These are phyloP conservation scores for Globisporangium recalcitrans DNA, from an alignment of 352 stramenopile genomes.

Conservation along the genomic window DNA sequence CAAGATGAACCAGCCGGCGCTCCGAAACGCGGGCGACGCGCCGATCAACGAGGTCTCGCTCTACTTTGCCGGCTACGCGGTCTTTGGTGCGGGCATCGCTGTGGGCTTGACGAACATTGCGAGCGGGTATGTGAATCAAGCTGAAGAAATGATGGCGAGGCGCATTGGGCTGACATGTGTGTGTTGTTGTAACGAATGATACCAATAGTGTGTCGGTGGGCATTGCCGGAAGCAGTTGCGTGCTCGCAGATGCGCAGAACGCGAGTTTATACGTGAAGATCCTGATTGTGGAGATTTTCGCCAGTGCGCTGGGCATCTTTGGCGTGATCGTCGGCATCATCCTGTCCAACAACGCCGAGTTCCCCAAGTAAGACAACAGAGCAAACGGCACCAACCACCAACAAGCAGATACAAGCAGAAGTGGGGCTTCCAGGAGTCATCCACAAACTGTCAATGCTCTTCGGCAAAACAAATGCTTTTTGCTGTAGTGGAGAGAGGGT, in stretches of 20 bases:
- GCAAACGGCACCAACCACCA: no score
- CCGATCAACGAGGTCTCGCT: slow-evolving; percentile 70
- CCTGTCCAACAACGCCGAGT: slow-evolving; percentile 95
- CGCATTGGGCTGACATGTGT: neutral
- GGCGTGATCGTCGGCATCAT: slow-evolving; percentile 99
- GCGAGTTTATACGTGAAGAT: slow-evolving; percentile 98
- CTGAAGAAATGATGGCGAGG: no score
- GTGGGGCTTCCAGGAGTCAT: neutral
- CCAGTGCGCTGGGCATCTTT: slow-evolving; percentile 98
- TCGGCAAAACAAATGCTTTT: neutral
- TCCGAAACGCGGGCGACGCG: slow-evolving; percentile 54
- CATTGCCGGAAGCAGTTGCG: slow-evolving; percentile 96
- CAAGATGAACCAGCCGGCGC: slow-evolving; percentile 88
- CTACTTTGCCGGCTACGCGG: slow-evolving; percentile 97
- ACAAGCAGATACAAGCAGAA: neutral
- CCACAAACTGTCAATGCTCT: neutral
- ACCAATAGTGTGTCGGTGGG: slow-evolving; percentile 91
- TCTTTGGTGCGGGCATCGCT: slow-evolving; percentile 96
- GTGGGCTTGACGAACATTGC: slow-evolving; percentile 99
- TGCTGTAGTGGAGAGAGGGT: neutral
- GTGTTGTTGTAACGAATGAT: no score
- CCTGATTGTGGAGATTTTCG: slow-evolving; percentile 99
- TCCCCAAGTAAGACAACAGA: slow-evolving; percentile 70
- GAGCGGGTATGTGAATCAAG: slow-evolving; percentile 65
- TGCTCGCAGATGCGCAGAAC: slow-evolving; percentile 98